Conservation (phyloP, 257 asterid genomes). For the Agastache rugosa region DNA sequence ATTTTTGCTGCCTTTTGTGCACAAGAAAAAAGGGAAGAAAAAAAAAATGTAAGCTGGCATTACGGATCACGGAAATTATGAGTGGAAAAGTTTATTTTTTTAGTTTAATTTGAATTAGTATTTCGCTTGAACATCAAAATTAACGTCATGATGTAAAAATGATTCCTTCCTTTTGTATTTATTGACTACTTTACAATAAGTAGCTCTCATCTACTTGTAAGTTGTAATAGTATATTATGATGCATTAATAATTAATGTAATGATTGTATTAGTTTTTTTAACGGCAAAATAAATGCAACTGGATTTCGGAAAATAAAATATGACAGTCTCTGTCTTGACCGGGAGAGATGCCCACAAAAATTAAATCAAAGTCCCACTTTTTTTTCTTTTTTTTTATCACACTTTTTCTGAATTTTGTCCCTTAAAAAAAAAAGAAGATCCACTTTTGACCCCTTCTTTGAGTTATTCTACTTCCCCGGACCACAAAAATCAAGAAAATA, state of each 20-base stretch:
- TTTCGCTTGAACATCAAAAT: not conserved
- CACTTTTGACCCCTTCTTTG: not conserved
- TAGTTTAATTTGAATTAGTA: not conserved
- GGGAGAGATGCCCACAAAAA: not conserved
- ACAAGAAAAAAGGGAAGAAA: no score
- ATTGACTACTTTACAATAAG: constrained; percentile 20
- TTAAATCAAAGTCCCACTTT: not conserved
- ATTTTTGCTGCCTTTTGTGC: not conserved
- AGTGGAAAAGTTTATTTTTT: not conserved
- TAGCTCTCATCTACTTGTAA: not conserved
- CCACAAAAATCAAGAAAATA: constrained; percentile 16
- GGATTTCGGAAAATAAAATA: not conserved
- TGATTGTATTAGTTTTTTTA: not conserved
- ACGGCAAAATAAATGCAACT: not conserved
- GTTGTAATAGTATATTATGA: not conserved
- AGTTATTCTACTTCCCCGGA: not conserved
- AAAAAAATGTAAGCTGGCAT: not conserved
- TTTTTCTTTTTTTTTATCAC: no score
- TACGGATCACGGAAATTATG: not conserved
- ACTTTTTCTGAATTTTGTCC: no score
- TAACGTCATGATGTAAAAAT: not conserved
- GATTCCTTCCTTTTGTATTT: not conserved
- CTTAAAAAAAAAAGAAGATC: not conserved
- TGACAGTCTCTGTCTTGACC: not conserved
- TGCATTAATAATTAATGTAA: constrained; percentile 3